Conservation (phyloP, 371 early-diverging fungal genomes). For the Coelomomyces lativittatus region DNA sequence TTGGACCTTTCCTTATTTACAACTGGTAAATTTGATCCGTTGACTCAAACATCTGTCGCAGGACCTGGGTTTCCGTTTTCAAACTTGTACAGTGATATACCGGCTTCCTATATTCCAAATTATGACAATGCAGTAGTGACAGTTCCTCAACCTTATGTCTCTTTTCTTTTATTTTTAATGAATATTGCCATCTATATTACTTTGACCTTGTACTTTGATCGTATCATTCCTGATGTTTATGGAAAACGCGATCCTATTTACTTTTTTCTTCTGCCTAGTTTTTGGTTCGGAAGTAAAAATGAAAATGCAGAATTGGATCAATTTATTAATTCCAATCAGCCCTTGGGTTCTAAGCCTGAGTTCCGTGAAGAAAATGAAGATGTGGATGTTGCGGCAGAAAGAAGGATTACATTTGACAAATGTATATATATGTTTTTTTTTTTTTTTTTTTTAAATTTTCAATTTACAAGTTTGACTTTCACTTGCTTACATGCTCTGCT, state of each 20-base stretch:
- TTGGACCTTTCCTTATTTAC: constrained; percentile 42
- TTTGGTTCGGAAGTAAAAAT: constrained; percentile 27
- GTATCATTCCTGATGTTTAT: constrained; percentile 50
- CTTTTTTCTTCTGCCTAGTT: constrained; percentile 42
- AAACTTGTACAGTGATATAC: constrained; percentile 22
- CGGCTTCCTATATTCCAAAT: constrained; percentile 13
- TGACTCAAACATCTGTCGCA: constrained; percentile 13
- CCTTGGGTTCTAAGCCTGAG: neutral
- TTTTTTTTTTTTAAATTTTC: constrained; percentile 1
- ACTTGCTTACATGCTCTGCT: neutral
- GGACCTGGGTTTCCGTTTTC: constrained; percentile 42
- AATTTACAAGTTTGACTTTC: neutral
- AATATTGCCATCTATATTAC: constrained; percentile 26
- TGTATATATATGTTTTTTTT: neutral
- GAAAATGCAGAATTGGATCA: constrained; percentile 1
- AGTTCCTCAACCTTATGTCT: constrained; percentile 31
- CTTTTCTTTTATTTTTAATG: constrained; percentile 39
- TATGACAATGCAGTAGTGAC: constrained; percentile 20
- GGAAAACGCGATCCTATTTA: constrained; percentile 23
- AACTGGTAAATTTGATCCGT: constrained; percentile 31
- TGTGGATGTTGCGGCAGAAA: constrained; percentile 21
- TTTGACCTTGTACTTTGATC: constrained; percentile 40
- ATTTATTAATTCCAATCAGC: neutral
- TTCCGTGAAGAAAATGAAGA: constrained; percentile 17
- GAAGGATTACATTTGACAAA: constrained; percentile 9